Evolutionary conservation across 2,329 filamentous ascomycete genomes (phyloP).

Genomic region (Talaromyces sp.): DNA sequence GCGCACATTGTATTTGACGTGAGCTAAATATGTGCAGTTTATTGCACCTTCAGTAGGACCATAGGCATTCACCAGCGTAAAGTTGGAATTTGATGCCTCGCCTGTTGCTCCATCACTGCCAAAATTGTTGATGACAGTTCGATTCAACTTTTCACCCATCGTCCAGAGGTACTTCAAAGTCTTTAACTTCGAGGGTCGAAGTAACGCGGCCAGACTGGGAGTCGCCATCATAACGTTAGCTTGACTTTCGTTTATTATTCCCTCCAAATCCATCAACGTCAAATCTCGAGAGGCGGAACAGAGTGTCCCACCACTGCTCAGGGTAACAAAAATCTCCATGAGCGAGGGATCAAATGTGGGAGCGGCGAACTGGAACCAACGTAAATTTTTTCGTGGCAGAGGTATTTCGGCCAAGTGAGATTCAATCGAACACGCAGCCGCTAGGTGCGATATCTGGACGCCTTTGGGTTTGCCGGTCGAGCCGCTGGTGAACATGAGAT

Average conservation of each 20-base stretch:
- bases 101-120: conserved; percentile 1
- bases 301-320: conserved; percentile 34
- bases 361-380: conserved; percentile 50
- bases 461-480: conserved; percentile 51
- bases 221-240: conserved; percentile 36
- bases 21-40: conserved; percentile 21
- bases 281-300: conserved; percentile 26
- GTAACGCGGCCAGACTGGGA: conserved; percentile 31
- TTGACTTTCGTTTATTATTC: conserved; percentile 20
- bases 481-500: conserved; percentile 56
- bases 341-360: conserved; percentile 52
- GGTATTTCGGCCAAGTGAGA: conserved; percentile 23
- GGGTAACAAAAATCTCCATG: conserved; percentile 50
- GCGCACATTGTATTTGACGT: conserved; percentile 16
- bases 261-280: conserved; percentile 24
- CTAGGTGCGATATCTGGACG: conserved; percentile 55
- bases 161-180: conserved; percentile 26
- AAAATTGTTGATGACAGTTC: conserved; percentile 29
- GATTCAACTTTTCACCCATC: conserved; percentile 30
- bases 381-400: conserved; percentile 19
- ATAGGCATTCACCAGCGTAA: conserved; percentile 27
- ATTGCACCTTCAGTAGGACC: conserved; percentile 30
- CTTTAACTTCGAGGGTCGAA: conserved; percentile 21
- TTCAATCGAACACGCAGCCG: conserved; percentile 30
- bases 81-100: conserved; percentile 1